Evolutionary conservation across 2,329 filamentous ascomycete species (phyloP), one percentile per base, ranked within the genome.

Genomic region (Monosporascus sp.): DNA sequence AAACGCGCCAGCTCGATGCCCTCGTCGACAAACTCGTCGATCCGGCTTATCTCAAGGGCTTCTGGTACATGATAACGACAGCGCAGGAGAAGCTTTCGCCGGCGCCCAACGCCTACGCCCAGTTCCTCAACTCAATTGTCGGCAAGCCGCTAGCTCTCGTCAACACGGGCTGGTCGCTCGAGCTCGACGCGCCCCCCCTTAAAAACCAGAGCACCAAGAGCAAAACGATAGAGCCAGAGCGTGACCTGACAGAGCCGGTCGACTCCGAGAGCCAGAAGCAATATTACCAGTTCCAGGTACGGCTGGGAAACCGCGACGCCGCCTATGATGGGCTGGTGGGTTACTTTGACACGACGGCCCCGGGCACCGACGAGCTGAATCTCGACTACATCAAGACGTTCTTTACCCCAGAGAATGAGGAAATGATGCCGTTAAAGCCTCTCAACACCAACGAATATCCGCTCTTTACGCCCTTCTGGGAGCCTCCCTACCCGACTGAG

Each of bases 111-210:
- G 60, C 65, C 0, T 77, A 76, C 51, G 62, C 68, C 0, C 58
- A 66, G 48, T 74, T 68, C 51, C 44, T 68, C 5, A 66, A 60
- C 53, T 60, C 70, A 0, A 55, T 75, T 8, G 60, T 75, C 1
- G 74, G 74, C 1, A 69, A 68, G 45, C 74, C 75, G 0, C 60
- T 77, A 0, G 74, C 74, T 0, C 63, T 77, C 0, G 68, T 70
- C 15, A 72, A 76, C 37, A 65, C 63, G 17, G 74, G 71, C 3
- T 72, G 60, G 60, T 69, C 65, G 0, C 52, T 76, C 0, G 73
- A 77, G 58, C 59, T 76, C 1, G 62, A 55, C 27, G 50, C 11
- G 1, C 38, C 54, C 1, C 50, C 60, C 1, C 18, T 59, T 6
- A 35, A 6, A 9, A 61, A 55, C 22, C 63, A 69, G 44, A 63